Percentiles rank a stretch among this genome's conserved stretches.
phyloP scores from a whole-genome alignment of 1,139 yeast genomes.

The Candida tropicalis region DNA sequence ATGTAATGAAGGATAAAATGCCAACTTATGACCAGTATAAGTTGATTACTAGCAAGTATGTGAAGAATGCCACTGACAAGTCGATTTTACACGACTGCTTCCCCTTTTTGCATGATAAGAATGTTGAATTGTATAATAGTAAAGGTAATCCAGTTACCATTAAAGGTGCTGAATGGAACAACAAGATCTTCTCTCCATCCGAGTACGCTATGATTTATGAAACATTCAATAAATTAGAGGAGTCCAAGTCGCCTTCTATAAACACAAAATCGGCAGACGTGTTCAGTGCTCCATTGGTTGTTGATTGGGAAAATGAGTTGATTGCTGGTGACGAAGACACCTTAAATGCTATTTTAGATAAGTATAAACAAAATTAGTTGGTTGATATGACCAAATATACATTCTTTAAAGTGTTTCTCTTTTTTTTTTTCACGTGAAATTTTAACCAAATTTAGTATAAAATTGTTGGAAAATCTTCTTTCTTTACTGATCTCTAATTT shows the following conservation, averaged over 20 bases:
- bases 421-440: slow-evolving; percentile 1
- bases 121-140: slow-evolving; percentile 14
- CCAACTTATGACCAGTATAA: slow-evolving; percentile 50
- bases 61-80: slow-evolving; percentile 29
- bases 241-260: slow-evolving; percentile 20
- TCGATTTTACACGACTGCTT: slow-evolving; percentile 34
- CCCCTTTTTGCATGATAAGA: slow-evolving; percentile 40
- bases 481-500: neutral
- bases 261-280: slow-evolving; percentile 37
- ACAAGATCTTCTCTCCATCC: slow-evolving; percentile 39
- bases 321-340: slow-evolving; percentile 45
- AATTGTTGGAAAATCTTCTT: neutral
- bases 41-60: slow-evolving; percentile 30
- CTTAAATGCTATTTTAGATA: slow-evolving; percentile 32
- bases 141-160: slow-evolving; percentile 24
- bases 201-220: slow-evolving; percentile 46
- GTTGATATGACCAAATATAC: neutral
- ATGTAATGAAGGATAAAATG: slow-evolving; percentile 42
- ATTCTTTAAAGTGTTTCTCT: neutral
- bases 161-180: slow-evolving; percentile 29
- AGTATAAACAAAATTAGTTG: slow-evolving; percentile 23
- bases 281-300: slow-evolving; percentile 46
- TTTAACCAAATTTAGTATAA: neutral
- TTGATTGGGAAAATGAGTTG: slow-evolving; percentile 51
- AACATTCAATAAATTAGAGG: slow-evolving; percentile 36